Percentiles rank a stretch among this genome's conserved stretches.
These are phyloP conservation scores for Aspergillus carlsbadensis DNA, from an alignment of 495 filamentous ascomycete species.

Conservation along the genomic window DNA sequence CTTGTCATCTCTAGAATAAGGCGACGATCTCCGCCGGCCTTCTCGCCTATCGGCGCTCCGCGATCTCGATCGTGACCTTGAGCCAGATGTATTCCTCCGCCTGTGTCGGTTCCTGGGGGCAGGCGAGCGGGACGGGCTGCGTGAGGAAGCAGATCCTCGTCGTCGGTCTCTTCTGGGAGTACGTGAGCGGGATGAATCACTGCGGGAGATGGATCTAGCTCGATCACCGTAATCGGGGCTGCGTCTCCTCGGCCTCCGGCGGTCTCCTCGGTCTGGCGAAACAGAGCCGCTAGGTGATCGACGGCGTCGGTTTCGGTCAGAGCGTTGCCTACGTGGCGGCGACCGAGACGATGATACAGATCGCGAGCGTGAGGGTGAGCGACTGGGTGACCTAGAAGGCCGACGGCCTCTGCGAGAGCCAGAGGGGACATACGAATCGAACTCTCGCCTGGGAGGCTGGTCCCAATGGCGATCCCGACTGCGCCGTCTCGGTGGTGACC, in stretches of 20 bases:
- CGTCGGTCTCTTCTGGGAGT: slow-evolving; percentile 55
- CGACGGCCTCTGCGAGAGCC: slow-evolving; percentile 36
- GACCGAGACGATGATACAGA: slow-evolving; percentile 40
- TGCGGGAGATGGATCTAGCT: slow-evolving; percentile 48
- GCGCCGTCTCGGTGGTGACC: slow-evolving; percentile 60
- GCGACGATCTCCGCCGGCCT: slow-evolving; percentile 41
- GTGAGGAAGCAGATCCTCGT: slow-evolving; percentile 43
- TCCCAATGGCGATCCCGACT: slow-evolving; percentile 54
- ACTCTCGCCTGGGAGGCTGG: slow-evolving; percentile 50
- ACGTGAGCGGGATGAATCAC: slow-evolving; percentile 61
- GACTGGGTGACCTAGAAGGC: slow-evolving; percentile 33
- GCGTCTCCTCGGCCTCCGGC: slow-evolving; percentile 38
- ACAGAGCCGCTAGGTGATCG: slow-evolving; percentile 38
- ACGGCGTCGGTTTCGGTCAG: slow-evolving; percentile 32
- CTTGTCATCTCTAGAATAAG: slow-evolving; percentile 39
- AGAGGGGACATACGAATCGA: slow-evolving; percentile 58
- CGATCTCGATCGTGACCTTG: slow-evolving; percentile 46
- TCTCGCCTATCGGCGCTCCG: slow-evolving; percentile 25
- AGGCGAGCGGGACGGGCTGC: slow-evolving; percentile 45
- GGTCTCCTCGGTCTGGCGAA: slow-evolving; percentile 37
- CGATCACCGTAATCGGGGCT: slow-evolving; percentile 51
- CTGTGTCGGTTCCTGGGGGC: slow-evolving; percentile 28
- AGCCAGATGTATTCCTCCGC: slow-evolving; percentile 34
- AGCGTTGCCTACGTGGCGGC: slow-evolving; percentile 33
- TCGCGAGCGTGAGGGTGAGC: slow-evolving; percentile 37